Percentiles rank a stretch among this genome's conserved stretches.
Conservation (phyloP, 208 protist genomes). For the Trypanosoma melophagium region DNA sequence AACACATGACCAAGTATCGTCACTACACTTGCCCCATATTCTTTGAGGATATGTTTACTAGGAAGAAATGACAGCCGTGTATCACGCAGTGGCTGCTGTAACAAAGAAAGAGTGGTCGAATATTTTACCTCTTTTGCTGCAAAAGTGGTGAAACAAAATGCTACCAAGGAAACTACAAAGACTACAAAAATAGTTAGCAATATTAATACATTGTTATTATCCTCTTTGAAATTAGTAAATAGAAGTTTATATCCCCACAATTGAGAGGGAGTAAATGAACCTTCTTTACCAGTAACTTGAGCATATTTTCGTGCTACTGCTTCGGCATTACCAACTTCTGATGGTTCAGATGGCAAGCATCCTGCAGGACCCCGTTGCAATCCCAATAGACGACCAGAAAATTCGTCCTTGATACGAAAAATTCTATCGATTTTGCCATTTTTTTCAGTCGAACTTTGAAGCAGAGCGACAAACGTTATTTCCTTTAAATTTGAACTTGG, state of each 20-base stretch:
- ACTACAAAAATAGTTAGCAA: constrained; percentile 17
- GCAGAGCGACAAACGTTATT: constrained; percentile 35
- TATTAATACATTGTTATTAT: constrained; percentile 3
- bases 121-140: constrained; percentile 4
- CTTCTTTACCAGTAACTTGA: constrained; percentile 21
- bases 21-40: constrained; percentile 15
- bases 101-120: constrained; percentile 10
- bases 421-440: constrained; percentile 9
- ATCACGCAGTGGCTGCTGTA: constrained; percentile 28
- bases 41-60: constrained; percentile 25
- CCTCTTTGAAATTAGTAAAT: not conserved
- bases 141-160: constrained; percentile 7
- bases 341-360: constrained; percentile 16
- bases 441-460: not conserved
- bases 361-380: constrained; percentile 22
- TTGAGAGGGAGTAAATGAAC: constrained; percentile 30
- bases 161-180: constrained; percentile 14
- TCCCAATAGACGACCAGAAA: constrained; percentile 17
- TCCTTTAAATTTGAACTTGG: constrained; percentile 39
- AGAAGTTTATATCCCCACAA: constrained; percentile 22
- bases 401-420: constrained; percentile 27
- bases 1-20: constrained; percentile 24
- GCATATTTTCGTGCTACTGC: constrained; percentile 15
- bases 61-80: constrained; percentile 20
- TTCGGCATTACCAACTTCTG: constrained; percentile 7